Conservation (phyloP, 2,329 filamentous ascomycete genomes). For the Ophiognomonia clavigignenti-juglandacearum region DNA sequence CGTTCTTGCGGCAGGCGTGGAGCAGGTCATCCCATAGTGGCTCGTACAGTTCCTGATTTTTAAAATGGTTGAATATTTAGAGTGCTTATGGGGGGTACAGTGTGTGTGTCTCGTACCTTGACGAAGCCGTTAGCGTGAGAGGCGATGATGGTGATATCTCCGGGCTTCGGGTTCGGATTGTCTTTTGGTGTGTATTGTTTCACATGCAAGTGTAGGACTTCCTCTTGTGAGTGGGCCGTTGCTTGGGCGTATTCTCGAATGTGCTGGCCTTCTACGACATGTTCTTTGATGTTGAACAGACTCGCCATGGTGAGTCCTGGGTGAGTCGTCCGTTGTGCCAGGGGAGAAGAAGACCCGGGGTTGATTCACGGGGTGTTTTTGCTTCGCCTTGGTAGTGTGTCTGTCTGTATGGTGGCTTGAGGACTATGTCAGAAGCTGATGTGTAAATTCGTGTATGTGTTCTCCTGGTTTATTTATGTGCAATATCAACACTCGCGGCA, state of each 20-base stretch:
- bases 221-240: constrained; percentile 68
- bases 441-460: too few relatives aligned
- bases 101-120: constrained; percentile 52
- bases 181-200: constrained; percentile 83
- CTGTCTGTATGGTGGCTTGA: too few relatives aligned
- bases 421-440: too few relatives aligned
- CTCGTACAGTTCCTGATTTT: constrained; percentile 76
- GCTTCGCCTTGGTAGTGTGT: too few relatives aligned
- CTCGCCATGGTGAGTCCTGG: constrained; percentile 26
- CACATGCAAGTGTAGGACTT: constrained; percentile 66
- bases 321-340: too few relatives aligned
- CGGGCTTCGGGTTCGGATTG: constrained; percentile 62
- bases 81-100: not conserved
- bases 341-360: too few relatives aligned
- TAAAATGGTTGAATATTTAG: not conserved
- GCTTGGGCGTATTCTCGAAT: constrained; percentile 77
- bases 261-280: constrained; percentile 68
- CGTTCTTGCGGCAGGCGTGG: constrained; percentile 47
- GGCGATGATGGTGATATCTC: constrained; percentile 80
- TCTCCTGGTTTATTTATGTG: too few relatives aligned
- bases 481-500: too few relatives aligned
- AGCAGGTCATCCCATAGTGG: constrained; percentile 84
- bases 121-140: constrained; percentile 91
- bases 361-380: too few relatives aligned
- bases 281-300: constrained; percentile 65